phyloP scores from a whole-genome alignment of 2,329 filamentous ascomycete genomes.

The Fusarium nanum region DNA sequence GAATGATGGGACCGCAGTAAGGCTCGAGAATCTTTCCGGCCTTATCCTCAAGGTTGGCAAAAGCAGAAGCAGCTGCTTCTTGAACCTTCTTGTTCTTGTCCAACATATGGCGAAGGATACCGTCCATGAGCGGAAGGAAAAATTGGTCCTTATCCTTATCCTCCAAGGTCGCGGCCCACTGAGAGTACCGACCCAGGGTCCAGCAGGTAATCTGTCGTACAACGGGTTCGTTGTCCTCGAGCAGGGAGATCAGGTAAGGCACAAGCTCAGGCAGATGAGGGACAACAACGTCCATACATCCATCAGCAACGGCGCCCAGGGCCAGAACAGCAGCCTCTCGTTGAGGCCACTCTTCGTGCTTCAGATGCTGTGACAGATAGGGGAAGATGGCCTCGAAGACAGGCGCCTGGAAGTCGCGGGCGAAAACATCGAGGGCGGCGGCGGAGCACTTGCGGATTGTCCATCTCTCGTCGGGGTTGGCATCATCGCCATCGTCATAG shows the following conservation, averaged over 20 bases:
- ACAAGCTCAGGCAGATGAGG: conserved; percentile 92
- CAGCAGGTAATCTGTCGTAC: conserved; percentile 98
- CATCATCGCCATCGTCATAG: conserved; percentile 79
- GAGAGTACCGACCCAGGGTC: conserved; percentile 93
- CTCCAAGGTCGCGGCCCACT: conserved; percentile 85
- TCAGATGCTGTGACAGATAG: conserved; percentile 90
- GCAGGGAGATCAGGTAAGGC: conserved; percentile 86
- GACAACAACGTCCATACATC: conserved; percentile 88
- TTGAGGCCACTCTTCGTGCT: conserved; percentile 89
- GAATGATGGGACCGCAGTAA: conserved; percentile 90
- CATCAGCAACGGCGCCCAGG: conserved; percentile 92
- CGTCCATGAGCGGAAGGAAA: conserved; percentile 98
- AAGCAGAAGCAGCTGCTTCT: conserved; percentile 93
- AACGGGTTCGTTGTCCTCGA: conserved; percentile 87
- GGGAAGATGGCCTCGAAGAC: conserved; percentile 94
- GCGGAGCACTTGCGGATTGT: conserved; percentile 97
- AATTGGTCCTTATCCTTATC: conserved; percentile 77
- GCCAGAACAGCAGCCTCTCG: conserved; percentile 95
- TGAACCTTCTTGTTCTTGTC: conserved; percentile 98
- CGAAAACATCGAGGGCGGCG: conserved; percentile 92
- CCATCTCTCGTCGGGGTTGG: conserved; percentile 91
- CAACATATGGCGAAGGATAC: conserved; percentile 92
- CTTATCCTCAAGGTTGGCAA: conserved; percentile 95
- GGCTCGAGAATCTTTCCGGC: conserved; percentile 82
- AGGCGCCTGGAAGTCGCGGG: conserved; percentile 85